Percentiles rank a stretch among this genome's conserved stretches.
These are phyloP conservation scores for Persicaria maculosa DNA, from an alignment of 148 eudicot genomes.

Conservation along the genomic window DNA sequence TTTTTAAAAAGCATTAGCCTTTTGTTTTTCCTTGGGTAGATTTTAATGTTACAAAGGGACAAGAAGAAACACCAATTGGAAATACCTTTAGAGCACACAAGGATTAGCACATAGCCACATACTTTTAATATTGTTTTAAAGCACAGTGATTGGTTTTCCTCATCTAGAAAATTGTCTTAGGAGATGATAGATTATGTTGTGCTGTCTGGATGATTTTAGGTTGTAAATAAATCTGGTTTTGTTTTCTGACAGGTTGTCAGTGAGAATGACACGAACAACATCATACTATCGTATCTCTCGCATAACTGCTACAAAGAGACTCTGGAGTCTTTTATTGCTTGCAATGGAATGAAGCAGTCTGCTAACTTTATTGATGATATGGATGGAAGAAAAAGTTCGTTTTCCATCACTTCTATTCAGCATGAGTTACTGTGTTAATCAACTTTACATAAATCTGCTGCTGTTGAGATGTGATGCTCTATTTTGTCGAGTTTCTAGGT, in stretches of 20 bases:
- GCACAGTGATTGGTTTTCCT: too few relatives aligned
- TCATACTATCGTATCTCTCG: slow-evolving; percentile 84
- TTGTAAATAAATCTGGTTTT: neutral
- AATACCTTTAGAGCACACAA: too few relatives aligned
- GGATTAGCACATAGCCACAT: too few relatives aligned
- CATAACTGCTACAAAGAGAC: slow-evolving; percentile 85
- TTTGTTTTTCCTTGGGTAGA: too few relatives aligned
- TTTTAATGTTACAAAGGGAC: too few relatives aligned
- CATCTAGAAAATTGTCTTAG: too few relatives aligned
- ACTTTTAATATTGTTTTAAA: too few relatives aligned
- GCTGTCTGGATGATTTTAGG: neutral
- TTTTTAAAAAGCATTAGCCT: too few relatives aligned
- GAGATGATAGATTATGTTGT: neutral
- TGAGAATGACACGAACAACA: slow-evolving; percentile 55
- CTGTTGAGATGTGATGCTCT: slow-evolving; percentile 1
- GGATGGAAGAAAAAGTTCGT: slow-evolving; percentile 71
- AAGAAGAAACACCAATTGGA: too few relatives aligned
- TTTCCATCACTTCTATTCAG: neutral
- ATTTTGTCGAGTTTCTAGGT: slow-evolving; percentile 28
- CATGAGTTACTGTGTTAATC: neutral
- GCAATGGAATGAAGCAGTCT: slow-evolving; percentile 52
- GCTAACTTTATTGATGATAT: slow-evolving; percentile 55
- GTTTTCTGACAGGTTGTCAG: slow-evolving; percentile 39
- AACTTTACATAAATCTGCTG: neutral
- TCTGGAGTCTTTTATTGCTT: slow-evolving; percentile 51